Evolutionary conservation across 768 basidiomycete genomes (phyloP).

Genomic region (Termitomyces sp.): DNA sequence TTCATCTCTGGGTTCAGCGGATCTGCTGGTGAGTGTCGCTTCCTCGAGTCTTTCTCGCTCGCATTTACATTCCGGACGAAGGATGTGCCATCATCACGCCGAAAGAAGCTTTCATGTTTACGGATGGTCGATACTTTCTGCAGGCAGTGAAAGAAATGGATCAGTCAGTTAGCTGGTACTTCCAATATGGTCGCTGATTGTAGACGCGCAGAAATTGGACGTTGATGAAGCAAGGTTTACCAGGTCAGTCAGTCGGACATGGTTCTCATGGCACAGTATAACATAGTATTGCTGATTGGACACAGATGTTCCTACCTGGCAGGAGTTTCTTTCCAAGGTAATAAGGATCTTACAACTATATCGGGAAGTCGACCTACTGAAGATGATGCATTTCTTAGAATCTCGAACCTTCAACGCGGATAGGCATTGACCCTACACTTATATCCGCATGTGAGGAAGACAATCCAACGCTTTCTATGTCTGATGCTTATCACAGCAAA

Average conservation of each 20-base stretch:
- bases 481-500: slow-evolving; percentile 38
- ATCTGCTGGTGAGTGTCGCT: slow-evolving; percentile 63
- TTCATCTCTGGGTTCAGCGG: slow-evolving; percentile 95
- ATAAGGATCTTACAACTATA: slow-evolving; percentile 14
- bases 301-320: slow-evolving; percentile 84
- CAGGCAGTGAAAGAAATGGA: slow-evolving; percentile 92
- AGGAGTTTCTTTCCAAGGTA: slow-evolving; percentile 77
- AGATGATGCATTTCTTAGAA: slow-evolving; percentile 33
- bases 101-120: slow-evolving; percentile 77
- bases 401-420: slow-evolving; percentile 51
- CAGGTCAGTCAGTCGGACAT: slow-evolving; percentile 37
- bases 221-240: slow-evolving; percentile 87
- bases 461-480: not conserved
- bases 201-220: slow-evolving; percentile 68
- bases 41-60: not conserved
- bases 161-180: slow-evolving; percentile 36
- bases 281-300: not conserved
- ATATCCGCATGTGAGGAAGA: slow-evolving; percentile 52
- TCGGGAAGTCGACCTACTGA: not conserved
- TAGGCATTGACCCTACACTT: slow-evolving; percentile 80
- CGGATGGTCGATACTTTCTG: slow-evolving; percentile 92
- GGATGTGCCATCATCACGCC: slow-evolving; percentile 75
- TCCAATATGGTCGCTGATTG: not conserved
- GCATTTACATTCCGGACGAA: slow-evolving; percentile 14
- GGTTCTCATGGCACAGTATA: not conserved